Base-by-base conservation (phyloP, 768 basidiomycete species). In the Wakefieldia striispora region DNA sequence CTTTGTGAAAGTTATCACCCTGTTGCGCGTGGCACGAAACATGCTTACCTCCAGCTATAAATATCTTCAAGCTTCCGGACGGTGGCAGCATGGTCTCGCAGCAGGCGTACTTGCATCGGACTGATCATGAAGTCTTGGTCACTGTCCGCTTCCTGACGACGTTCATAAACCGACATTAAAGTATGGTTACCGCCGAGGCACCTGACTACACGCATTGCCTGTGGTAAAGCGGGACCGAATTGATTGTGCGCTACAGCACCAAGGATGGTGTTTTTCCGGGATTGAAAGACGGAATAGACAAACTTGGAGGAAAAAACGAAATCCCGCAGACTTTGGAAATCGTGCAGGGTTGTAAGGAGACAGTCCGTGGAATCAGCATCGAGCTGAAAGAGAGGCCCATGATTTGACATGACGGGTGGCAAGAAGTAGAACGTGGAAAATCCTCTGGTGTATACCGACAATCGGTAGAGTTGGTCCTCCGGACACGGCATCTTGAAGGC, bases 11-110 rank as follows among this genome's bases (percentile, higher is more conserved):
- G 7, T 26, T 34, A 53, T 13, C 27, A 2, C 50, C 14, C 43
- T 6, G 16, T 39, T 45, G 7, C 8, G 6, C 3, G 9, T 29
- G 27, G 6, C 11, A 14, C 21, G 14, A 42, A 39, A 46, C 31
- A 47, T 3, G 4, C 64, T 38, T 59, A 69, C 76, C 69, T 69
- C 43, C 64, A 56, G 44, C 75, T 77, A 52, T 71, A 77, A 1
- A 75, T 51, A 39, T 68, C 66, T 57, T 75, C 74, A 29, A 76
- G 49, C 4, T 46, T 40, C 4, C 40, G 55, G 17, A 70, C 63
- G 13, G 58, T 53, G n/a, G 40, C 21, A 11, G 65, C 66, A 43
- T 65, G 59, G 3, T 40, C n/a, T 12, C 55, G 55, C 17, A 75
- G 41, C 11, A 50, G 16, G 45, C 49, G 31, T 45, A 42, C 68